Evolutionary conservation across 495 filamentous ascomycete genomes (phyloP).

Genomic region (Neurospora cerealis): DNA sequence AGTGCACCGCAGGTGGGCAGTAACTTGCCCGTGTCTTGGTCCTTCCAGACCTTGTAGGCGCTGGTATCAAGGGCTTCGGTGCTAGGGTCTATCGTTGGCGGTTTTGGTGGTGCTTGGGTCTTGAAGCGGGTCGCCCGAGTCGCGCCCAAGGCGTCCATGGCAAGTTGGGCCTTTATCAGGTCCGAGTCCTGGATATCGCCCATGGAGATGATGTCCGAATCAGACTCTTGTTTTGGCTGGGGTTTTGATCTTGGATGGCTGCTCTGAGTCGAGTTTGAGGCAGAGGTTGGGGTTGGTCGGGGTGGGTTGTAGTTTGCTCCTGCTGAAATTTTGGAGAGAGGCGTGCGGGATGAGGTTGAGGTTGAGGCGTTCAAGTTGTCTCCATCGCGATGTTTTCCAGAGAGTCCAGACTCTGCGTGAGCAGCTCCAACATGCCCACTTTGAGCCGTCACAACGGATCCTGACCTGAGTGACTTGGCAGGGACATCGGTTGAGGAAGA

Average conservation of each 20-base stretch:
- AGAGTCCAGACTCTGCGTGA: neutral
- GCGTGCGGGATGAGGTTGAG: neutral
- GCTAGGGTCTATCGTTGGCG: neutral
- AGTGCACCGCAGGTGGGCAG: neutral
- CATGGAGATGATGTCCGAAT: neutral
- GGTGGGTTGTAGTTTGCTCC: neutral
- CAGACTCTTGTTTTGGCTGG: neutral
- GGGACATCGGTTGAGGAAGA: neutral
- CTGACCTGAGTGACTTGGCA: conserved; percentile 8
- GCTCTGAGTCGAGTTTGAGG: neutral
- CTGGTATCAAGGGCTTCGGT: neutral
- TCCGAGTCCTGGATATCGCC: neutral
- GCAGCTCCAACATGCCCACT: neutral
- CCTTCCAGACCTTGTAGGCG: neutral
- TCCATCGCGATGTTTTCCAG: neutral
- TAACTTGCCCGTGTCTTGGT: neutral
- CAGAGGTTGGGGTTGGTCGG: neutral
- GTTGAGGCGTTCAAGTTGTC: neutral
- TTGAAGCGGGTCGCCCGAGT: neutral
- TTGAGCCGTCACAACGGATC: neutral
- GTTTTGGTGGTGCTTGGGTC: neutral
- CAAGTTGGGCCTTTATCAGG: neutral
- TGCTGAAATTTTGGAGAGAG: neutral
- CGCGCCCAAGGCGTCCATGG: neutral
- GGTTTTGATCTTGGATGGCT: neutral